Evolutionary conservation across 2,329 filamentous ascomycete genomes (phyloP), one percentile per base, ranked within the genome.

Genomic region (Phaeosphaeria sp.): DNA sequence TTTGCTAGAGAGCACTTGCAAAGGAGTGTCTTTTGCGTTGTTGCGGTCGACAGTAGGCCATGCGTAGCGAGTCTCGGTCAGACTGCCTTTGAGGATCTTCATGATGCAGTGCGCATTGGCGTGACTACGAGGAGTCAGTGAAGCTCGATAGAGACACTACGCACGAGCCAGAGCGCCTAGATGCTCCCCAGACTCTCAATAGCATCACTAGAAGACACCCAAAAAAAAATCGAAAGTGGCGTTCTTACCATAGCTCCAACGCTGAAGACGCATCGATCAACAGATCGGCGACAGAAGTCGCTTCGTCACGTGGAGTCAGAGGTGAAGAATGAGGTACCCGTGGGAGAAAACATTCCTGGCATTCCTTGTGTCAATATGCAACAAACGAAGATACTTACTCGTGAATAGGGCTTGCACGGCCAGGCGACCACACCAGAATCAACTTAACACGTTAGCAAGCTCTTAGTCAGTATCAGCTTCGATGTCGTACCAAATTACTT

Each of bases 41-140:
- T 82, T 78, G 49, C 80, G 72, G 46, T 75, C 75, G 52, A 76
- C 73, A 55, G 77, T 75, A 1, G 93, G 93, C 79, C 90, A 93
- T 51, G 85, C 84, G 77, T 92, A 97, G 58, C 91, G 85, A 18
- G 91, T 93, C 80, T 97, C 93, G 67, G 87, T 90, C 59, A 97
- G 81, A 60, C 83, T 85, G 46, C 93, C 93, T 66, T 87, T 88
- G 62, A 97, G 84, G 64, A 94, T 88, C 77, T 89, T 96, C 92
- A 97, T 97, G 67, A 97, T 82, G 78, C 93, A 97, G 76, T 97
- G 93, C 41, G 93, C 91, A 60, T 94, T 91, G 44, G 80, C 79
- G 66, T 83, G 81, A 57, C 75, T 78, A 27, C 22, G 39, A 20
- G 7, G 10, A 10, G 57, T 66, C 39, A 66, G 60, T 30, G 21